These are phyloP conservation scores for Podaxis carcinomalis DNA, from an alignment of 768 basidiomycete genomes.

Conservation along the genomic window DNA sequence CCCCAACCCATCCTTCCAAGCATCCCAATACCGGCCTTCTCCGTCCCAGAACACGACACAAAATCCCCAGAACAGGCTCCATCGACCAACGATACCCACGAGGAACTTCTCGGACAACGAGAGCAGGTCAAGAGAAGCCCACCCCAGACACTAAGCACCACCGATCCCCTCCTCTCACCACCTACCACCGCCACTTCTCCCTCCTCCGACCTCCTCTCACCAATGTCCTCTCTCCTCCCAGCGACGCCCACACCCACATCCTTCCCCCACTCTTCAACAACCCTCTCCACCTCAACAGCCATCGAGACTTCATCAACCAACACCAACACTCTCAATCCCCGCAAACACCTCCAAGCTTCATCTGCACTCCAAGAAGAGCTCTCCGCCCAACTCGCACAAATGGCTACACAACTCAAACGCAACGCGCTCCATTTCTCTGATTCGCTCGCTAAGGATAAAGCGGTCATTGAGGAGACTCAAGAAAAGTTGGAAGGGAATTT, in stretches of 20 bases:
- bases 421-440: conserved; percentile 79
- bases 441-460: conserved; percentile 70
- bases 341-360: conserved; percentile 40
- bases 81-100: conserved; percentile 12
- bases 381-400: conserved; percentile 67
- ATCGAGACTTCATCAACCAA: conserved; percentile 27
- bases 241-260: conserved; percentile 10
- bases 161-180: conserved; percentile 12
- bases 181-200: conserved; percentile 4
- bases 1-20: conserved; percentile 50
- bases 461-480: conserved; percentile 60
- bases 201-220: not conserved
- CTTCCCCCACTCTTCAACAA: conserved; percentile 13
- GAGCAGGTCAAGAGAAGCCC: conserved; percentile 3
- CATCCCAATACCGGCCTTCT: conserved; percentile 38
- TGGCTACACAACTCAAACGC: conserved; percentile 84
- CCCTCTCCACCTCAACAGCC: conserved; percentile 24
- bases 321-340: not conserved
- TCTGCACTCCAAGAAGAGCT: conserved; percentile 69
- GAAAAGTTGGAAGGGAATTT: conserved; percentile 73
- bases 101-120: conserved; percentile 5
- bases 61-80: conserved; percentile 12
- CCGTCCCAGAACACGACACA: not conserved
- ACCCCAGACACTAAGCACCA: not conserved
- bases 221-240: conserved; percentile 5